Conservation (phyloP, 2,329 filamentous ascomycete species). For the Cladosporium sphaerospermum region DNA sequence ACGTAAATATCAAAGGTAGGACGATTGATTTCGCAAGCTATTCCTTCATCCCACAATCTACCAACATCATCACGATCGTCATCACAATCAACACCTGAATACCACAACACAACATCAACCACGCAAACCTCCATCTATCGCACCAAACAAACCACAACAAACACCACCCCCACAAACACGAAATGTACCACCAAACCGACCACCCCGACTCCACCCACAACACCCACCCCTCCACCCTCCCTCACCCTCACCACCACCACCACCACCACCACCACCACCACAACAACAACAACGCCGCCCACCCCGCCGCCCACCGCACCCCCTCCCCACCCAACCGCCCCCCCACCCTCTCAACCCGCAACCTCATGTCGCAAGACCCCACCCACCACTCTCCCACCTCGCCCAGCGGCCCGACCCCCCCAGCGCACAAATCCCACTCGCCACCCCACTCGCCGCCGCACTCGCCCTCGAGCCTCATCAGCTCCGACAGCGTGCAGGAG, state of each 20-base stretch:
- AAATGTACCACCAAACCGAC: constrained; percentile 9
- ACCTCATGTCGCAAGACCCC: constrained; percentile 12
- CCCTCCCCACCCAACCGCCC: constrained; percentile 1
- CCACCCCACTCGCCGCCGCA: constrained; percentile 10
- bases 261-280: constrained; percentile 7
- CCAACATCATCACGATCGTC: neutral
- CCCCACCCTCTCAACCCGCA: constrained; percentile 11
- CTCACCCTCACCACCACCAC: constrained; percentile 11
- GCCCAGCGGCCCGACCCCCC: constrained; percentile 8
- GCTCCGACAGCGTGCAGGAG: constrained; percentile 12
- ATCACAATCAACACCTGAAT: neutral
- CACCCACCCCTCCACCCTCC: constrained; percentile 11
- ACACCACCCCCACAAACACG: constrained; percentile 9
- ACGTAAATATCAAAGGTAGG: neutral
- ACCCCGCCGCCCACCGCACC: constrained; percentile 9
- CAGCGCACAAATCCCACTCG: constrained; percentile 11
- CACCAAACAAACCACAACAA: constrained; percentile 4
- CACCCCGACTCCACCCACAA: constrained; percentile 12
- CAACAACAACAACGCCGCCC: constrained; percentile 1
- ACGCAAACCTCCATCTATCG: neutral
- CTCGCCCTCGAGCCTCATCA: constrained; percentile 4
- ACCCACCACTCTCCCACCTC: constrained; percentile 11
- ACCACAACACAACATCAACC: neutral
- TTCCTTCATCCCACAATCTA: neutral
- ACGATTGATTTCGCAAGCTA: too few relatives aligned